Evolutionary conservation across 352 stramenopile genomes (phyloP).

Genomic region (Elongisporangium prolatum): DNA sequence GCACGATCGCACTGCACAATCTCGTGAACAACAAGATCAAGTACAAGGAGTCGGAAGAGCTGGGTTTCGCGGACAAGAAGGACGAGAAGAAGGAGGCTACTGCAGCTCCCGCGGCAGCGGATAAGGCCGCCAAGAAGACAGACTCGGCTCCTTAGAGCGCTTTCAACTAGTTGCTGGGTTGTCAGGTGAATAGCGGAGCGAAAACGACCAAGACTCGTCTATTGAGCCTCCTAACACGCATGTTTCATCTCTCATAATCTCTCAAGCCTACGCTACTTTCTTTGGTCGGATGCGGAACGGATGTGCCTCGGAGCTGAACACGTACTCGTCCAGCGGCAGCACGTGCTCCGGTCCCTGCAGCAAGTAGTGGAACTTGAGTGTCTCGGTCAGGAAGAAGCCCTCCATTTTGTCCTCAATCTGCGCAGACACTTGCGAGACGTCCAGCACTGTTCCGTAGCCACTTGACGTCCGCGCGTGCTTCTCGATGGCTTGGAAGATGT

Average conservation of each 20-base stretch:
- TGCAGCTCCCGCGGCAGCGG: not conserved
- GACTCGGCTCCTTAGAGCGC: constrained; percentile 37
- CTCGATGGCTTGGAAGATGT: constrained; percentile 94
- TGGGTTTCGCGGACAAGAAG: constrained; percentile 68
- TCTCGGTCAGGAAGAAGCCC: constrained; percentile 98
- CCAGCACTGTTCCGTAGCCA: constrained; percentile 79
- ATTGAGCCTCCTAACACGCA: not conserved
- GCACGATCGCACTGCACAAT: constrained; percentile 98
- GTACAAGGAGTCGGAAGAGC: constrained; percentile 89
- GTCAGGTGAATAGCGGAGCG: not conserved
- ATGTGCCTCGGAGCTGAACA: constrained; percentile 97
- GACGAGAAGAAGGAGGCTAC: constrained; percentile 48
- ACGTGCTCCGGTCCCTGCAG: constrained; percentile 78
- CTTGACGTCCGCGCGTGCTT: constrained; percentile 85
- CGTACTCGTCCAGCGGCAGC: constrained; percentile 92
- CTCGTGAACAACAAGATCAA: constrained; percentile 99
- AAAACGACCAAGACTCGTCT: not conserved
- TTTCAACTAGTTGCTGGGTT: too few relatives aligned
- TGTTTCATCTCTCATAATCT: not conserved
- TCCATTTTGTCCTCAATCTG: constrained; percentile 95
- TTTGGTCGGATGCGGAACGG: constrained; percentile 59
- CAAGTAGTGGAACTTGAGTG: constrained; percentile 98
- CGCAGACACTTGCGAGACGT: constrained; percentile 42
- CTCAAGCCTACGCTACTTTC: not conserved
- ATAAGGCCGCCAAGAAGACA: constrained; percentile 34